These are phyloP conservation scores for Nymphaea colorata DNA, from an alignment of 164 flowering plant genomes.

Conservation along the genomic window DNA sequence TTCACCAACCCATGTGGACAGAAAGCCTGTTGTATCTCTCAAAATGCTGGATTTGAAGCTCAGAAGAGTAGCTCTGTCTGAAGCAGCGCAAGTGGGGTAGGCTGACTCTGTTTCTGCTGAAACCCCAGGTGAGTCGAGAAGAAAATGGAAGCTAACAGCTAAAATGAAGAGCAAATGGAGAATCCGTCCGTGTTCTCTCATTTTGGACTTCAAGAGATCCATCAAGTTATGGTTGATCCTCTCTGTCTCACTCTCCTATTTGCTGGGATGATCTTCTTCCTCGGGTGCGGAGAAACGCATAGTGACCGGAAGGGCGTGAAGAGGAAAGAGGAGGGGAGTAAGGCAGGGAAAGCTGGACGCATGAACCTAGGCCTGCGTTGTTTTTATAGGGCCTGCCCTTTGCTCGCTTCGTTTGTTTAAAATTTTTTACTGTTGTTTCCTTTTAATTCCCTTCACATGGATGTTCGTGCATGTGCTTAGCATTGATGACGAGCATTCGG, in stretches of 20 bases:
- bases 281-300: background rate
- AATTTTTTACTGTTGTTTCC: background rate
- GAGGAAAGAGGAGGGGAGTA: background rate
- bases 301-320: background rate
- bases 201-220: background rate
- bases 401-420: background rate
- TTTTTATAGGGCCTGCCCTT: background rate
- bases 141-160: background rate
- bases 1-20: slow-evolving; percentile 61
- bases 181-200: background rate
- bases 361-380: background rate
- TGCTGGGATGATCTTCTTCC: background rate
- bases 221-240: background rate
- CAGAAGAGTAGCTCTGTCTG: slow-evolving; percentile 62
- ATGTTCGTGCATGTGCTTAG: background rate
- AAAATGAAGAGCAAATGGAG: background rate
- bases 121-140: slow-evolving; percentile 8
- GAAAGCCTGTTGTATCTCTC: slow-evolving; percentile 57
- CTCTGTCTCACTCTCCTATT: background rate
- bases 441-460: background rate
- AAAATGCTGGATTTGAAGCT: slow-evolving; percentile 55
- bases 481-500: background rate
- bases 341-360: background rate
- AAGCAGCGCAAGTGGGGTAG: slow-evolving; percentile 32
- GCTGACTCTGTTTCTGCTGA: slow-evolving; percentile 7